Evolutionary conservation across 1,284 basidiomycete genomes (phyloP).

Genomic region (Ustilago trichophora): DNA sequence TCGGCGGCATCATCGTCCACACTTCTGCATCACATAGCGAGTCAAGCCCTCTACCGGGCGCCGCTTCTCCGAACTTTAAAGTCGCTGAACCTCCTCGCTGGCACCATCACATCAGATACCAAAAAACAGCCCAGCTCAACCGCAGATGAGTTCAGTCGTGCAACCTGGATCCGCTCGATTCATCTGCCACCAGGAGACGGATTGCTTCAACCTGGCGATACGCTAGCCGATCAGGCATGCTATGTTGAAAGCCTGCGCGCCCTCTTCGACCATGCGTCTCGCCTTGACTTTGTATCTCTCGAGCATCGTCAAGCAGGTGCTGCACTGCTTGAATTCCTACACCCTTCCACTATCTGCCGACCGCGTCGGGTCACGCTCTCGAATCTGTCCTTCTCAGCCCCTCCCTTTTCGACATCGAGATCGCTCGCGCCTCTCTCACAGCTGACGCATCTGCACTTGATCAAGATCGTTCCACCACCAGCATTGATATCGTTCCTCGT

Average conservation of each 20-base stretch:
- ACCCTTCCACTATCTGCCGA: conserved; percentile 18
- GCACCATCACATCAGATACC: conserved; percentile 13
- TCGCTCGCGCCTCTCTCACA: conserved; percentile 30
- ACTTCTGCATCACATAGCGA: conserved; percentile 14
- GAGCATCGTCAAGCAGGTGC: conserved; percentile 33
- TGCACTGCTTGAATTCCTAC: conserved; percentile 24
- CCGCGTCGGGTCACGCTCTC: conserved; percentile 32
- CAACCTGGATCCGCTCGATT: conserved; percentile 11
- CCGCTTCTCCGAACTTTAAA: conserved; percentile 24
- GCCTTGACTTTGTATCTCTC: conserved; percentile 24
- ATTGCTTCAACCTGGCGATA: conserved; percentile 30
- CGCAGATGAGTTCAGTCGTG: too few species aligned
- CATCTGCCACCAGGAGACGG: conserved; percentile 35
- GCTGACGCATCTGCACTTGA: conserved; percentile 32
- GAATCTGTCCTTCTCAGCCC: conserved; percentile 37
- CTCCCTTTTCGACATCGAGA: conserved; percentile 22
- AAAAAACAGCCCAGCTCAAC: conserved; percentile 1
- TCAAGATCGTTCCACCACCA: conserved; percentile 39
- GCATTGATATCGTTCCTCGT: conserved; percentile 36
- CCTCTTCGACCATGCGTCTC: conserved; percentile 24
- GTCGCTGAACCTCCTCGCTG: conserved; percentile 18
- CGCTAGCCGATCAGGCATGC: conserved; percentile 25
- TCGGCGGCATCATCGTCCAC: conserved; percentile 12
- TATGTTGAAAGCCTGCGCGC: conserved; percentile 27
- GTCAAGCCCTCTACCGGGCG: conserved; percentile 5